Evolutionary conservation across 2,329 filamentous ascomycete species (phyloP).

Genomic region (Paecilomyces sp.): DNA sequence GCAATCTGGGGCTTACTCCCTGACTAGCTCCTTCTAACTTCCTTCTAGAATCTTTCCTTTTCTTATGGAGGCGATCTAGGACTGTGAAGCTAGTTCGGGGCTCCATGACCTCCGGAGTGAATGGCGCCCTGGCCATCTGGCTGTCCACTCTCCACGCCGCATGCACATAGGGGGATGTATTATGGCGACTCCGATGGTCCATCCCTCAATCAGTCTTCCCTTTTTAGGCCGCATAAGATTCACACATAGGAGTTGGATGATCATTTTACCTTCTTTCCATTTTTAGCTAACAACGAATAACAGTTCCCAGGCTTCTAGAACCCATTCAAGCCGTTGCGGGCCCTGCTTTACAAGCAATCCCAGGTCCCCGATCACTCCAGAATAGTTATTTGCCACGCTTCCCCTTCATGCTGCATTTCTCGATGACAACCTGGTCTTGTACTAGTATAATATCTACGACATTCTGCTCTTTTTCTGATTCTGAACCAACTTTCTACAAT

Average conservation of each 20-base stretch:
- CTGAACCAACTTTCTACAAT: background rate
- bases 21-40: background rate
- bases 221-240: background rate
- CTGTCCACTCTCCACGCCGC: background rate
- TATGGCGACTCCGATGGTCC: background rate
- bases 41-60: background rate
- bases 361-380: background rate
- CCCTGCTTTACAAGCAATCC: background rate
- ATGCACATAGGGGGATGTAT: background rate
- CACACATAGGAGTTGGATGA: background rate
- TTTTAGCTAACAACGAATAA: background rate
- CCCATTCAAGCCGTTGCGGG: slow-evolving; percentile 1
- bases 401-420: background rate
- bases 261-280: background rate
- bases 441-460: background rate
- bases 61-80: background rate
- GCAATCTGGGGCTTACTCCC: background rate
- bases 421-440: background rate
- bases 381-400: background rate
- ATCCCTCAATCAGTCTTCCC: background rate
- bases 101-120: background rate
- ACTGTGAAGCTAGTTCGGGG: background rate
- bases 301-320: background rate
- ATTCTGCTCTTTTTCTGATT: background rate
- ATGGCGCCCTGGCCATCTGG: background rate